Evolutionary conservation across 2,329 filamentous ascomycete genomes (phyloP).

Genomic region (Rhytidhysteron rufulum): DNA sequence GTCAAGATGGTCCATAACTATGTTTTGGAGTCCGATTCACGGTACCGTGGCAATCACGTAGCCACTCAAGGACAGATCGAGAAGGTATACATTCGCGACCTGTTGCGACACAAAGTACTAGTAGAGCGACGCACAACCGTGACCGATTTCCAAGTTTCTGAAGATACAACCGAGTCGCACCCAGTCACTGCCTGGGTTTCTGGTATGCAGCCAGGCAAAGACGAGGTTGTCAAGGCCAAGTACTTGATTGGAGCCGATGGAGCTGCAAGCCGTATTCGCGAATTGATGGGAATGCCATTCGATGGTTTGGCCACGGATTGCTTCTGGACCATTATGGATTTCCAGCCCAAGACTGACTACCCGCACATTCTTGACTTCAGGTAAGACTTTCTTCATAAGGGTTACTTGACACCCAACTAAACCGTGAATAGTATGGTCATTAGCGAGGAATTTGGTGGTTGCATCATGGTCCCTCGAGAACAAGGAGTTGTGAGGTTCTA

Average conservation of each 20-base stretch:
- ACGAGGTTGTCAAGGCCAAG: slow-evolving; percentile 25
- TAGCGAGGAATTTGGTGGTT: too few species aligned
- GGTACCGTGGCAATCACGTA: slow-evolving; percentile 33
- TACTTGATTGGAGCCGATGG: slow-evolving; percentile 31
- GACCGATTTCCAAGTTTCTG: slow-evolving; percentile 9
- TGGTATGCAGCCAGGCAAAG: slow-evolving; percentile 15
- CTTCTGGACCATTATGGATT: slow-evolving; percentile 34
- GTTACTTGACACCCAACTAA: too few species aligned
- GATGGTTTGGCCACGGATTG: slow-evolving; percentile 26
- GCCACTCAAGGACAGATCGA: slow-evolving; percentile 38
- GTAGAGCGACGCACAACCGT: slow-evolving; percentile 26
- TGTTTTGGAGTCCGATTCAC: slow-evolving; percentile 30
- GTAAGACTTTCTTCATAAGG: too few species aligned
- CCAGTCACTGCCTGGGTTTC: slow-evolving; percentile 10
- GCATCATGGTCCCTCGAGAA: too few species aligned
- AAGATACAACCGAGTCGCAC: not conserved
- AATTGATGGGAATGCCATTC: slow-evolving; percentile 26
- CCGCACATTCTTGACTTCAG: slow-evolving; percentile 15
- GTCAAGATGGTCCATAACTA: slow-evolving; percentile 21
- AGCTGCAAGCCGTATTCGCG: slow-evolving; percentile 27
- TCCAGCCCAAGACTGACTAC: slow-evolving; percentile 11
- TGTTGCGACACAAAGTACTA: slow-evolving; percentile 27
- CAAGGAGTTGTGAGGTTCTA: too few species aligned
- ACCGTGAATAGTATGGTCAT: too few species aligned
- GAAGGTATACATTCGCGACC: slow-evolving; percentile 34